phyloP scores from a whole-genome alignment of 2,329 filamentous ascomycete species.

The Ascochyta pisi region DNA sequence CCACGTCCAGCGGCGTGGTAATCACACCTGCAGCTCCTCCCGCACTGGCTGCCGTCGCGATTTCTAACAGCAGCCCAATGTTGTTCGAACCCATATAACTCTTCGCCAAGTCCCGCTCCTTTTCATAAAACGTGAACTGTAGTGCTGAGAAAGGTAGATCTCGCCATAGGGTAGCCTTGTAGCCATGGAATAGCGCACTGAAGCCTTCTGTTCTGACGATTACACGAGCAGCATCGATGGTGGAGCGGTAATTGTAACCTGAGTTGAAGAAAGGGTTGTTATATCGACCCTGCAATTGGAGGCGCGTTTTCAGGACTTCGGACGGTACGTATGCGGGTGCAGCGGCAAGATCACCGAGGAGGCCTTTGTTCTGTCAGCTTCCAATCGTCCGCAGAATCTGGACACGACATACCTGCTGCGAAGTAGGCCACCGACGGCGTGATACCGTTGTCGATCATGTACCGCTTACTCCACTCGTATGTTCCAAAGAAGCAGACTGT shows the following conservation, averaged over 20 bases:
- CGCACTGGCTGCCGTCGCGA: slow-evolving; percentile 86
- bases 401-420: slow-evolving; percentile 68
- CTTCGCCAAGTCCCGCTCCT: slow-evolving; percentile 83
- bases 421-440: slow-evolving; percentile 87
- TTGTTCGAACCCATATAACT: slow-evolving; percentile 79
- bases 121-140: slow-evolving; percentile 98
- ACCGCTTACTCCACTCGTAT: slow-evolving; percentile 93
- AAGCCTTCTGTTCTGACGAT: slow-evolving; percentile 85
- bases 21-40: slow-evolving; percentile 93
- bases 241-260: slow-evolving; percentile 94
- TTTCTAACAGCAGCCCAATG: slow-evolving; percentile 84
- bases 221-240: slow-evolving; percentile 81
- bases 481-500: slow-evolving; percentile 95
- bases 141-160: slow-evolving; percentile 95
- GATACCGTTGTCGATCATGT: slow-evolving; percentile 83
- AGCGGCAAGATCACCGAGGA: slow-evolving; percentile 89
- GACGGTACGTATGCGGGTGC: slow-evolving; percentile 95
- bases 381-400: slow-evolving; percentile 42
- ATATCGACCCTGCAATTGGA: slow-evolving; percentile 92
- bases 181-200: slow-evolving; percentile 91
- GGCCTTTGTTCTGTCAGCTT: slow-evolving; percentile 59
- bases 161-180: slow-evolving; percentile 91
- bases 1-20: slow-evolving; percentile 94
- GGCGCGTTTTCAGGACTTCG: slow-evolving; percentile 95
- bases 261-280: slow-evolving; percentile 95